Percentiles rank a stretch among this genome's conserved stretches.
phyloP scores from a whole-genome alignment of 2,329 filamentous ascomycete genomes.

The Verticillium zaregamsianum region DNA sequence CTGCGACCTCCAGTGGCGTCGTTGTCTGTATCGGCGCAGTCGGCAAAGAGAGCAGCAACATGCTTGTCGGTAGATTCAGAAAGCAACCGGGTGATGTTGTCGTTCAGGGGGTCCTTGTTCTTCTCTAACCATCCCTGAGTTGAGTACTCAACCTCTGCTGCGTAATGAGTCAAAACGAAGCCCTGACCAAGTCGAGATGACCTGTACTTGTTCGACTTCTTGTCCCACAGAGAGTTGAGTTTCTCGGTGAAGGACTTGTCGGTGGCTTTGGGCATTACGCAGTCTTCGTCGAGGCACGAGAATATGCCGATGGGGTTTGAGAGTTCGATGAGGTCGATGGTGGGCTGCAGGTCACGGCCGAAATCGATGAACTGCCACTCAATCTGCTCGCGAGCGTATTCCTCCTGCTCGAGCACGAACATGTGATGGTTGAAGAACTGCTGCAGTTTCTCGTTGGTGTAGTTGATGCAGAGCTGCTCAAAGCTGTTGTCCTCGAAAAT shows the following conservation, averaged over 20 bases:
- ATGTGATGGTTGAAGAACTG: conserved; percentile 99
- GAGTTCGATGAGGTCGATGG: conserved; percentile 94
- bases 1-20: conserved; percentile 66
- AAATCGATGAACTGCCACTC: conserved; percentile 99
- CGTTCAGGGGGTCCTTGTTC: conserved; percentile 97
- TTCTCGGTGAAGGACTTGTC: conserved; percentile 98
- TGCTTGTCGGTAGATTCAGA: conserved; percentile 79
- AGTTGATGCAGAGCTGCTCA: conserved; percentile 98
- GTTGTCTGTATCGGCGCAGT: conserved; percentile 81
- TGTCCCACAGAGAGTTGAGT: conserved; percentile 93
- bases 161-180: conserved; percentile 95
- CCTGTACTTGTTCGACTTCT: conserved; percentile 90
- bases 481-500: conserved; percentile 99
- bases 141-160: conserved; percentile 94
- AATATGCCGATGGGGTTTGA: conserved; percentile 98
- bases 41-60: conserved; percentile 77
- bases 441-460: conserved; percentile 98
- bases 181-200: conserved; percentile 83
- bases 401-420: conserved; percentile 98
- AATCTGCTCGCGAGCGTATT: conserved; percentile 95
- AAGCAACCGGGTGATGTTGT: conserved; percentile 89
- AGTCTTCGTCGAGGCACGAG: conserved; percentile 95
- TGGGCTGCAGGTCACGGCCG: conserved; percentile 92
- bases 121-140: conserved; percentile 96
- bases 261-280: conserved; percentile 97